These are phyloP conservation scores for Fusarium bactridioides DNA, from an alignment of 2,329 filamentous ascomycete species.

Conservation along the genomic window DNA sequence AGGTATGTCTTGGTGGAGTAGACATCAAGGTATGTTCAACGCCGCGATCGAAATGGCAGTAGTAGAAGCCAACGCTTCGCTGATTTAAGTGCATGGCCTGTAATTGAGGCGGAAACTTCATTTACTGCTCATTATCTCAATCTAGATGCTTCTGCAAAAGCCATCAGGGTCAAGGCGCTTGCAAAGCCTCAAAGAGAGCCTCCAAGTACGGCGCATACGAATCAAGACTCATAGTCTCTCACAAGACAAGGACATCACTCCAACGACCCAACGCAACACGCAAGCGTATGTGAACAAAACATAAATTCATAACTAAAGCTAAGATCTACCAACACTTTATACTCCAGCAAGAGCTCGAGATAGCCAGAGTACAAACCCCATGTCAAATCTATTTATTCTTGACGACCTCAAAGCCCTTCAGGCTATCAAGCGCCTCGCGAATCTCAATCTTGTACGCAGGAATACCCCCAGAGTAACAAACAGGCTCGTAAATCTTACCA, in stretches of 20 bases:
- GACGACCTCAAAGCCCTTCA: slow-evolving; percentile 35
- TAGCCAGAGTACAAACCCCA: background rate
- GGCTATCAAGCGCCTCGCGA: slow-evolving; percentile 23
- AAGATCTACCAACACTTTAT: background rate
- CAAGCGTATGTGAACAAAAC: background rate
- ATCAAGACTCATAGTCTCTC: background rate
- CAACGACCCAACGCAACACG: rapidly evolving
- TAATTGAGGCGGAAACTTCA: too few relatives aligned
- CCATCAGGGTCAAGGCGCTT: background rate
- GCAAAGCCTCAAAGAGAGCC: too few relatives aligned
- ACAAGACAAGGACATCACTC: background rate
- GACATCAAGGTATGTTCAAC: background rate
- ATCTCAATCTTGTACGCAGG: slow-evolving; percentile 44
- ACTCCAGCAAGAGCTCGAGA: background rate
- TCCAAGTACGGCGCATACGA: too few relatives aligned
- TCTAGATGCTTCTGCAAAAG: background rate
- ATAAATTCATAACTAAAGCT: background rate
- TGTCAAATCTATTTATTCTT: background rate
- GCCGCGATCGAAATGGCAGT: background rate
- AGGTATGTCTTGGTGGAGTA: background rate
- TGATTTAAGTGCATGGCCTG: too few relatives aligned
- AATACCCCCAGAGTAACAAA: slow-evolving; percentile 57
- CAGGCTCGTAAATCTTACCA: slow-evolving; percentile 60
- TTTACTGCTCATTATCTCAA: rapidly evolving
- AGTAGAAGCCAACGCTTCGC: too few relatives aligned